Evolutionary conservation across 2,329 filamentous ascomycete species (phyloP), one percentile per base, ranked within the genome.

Genomic region (Orbilia quercus): DNA sequence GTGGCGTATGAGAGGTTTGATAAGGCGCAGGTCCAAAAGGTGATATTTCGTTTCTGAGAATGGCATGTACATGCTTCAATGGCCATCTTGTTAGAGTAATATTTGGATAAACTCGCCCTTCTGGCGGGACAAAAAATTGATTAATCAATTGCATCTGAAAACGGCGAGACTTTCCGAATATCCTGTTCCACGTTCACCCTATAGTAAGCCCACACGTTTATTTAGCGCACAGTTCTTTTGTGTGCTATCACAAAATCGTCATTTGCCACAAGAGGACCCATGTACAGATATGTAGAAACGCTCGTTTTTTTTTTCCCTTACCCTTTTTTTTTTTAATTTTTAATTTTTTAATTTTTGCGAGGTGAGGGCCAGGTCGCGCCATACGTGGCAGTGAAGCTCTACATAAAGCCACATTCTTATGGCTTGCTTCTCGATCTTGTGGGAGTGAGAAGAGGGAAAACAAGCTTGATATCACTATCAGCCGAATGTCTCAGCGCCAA

Each of bases 1-100:
- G 83, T 84, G 78, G 84, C 83, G 3, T 85, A 85, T 71, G 82
- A 83, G 48, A 77, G 84, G 20, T 85, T 85, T 76, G 83, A 85
- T 77, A 82, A 82, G 79, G 82, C 84, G 81, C 82, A 85, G 80
- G 83, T 81, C 45, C 83, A 84, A 75, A 85, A 85, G 79, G 82
- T 85, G 23, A 81, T 85, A 7, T 85, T 85, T 60, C 60, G 69
- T 20, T 66, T 73, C 69, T 73, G 48, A 57, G 69, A 65, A 73
- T 38, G 69, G 58, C 23, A 72, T 65, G 67, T 72, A 58, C 44
- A 72, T 59, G 67, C 67, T 51, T 22, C 58, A 23, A 42, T 58
- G 42, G 47, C 38, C 18, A 59, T 72, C 16, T 60, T 31, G 40
- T 36, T 20, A 50, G 42, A 40, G 36, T 60, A 42, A 59, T 64